Conservation (phyloP, 2,329 filamentous ascomycete species). For the Aspergillus sp. region DNA sequence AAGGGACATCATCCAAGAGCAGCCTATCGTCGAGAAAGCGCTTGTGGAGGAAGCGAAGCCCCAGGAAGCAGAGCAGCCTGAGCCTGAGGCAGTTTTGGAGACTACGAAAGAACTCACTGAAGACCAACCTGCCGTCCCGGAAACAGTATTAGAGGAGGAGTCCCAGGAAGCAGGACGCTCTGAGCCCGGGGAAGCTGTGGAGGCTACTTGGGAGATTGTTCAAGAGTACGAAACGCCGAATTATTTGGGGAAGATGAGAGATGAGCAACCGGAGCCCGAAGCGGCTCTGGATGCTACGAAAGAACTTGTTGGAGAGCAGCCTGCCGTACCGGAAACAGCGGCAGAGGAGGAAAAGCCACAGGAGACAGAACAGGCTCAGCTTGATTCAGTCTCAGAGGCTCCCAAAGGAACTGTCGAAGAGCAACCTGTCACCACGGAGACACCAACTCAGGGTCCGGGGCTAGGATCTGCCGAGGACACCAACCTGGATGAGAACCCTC, state of each 20-base stretch:
- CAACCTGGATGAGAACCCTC: conserved; percentile 7
- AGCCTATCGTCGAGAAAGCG: too few relatives aligned
- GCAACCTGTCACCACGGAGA: background rate
- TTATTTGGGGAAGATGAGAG: background rate
- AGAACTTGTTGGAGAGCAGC: background rate
- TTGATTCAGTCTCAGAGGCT: background rate
- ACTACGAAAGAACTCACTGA: background rate
- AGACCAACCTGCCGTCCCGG: background rate
- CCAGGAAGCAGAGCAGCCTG: too few relatives aligned
- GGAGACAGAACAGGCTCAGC: background rate
- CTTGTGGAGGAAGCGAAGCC: too few relatives aligned
- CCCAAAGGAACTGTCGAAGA: background rate
- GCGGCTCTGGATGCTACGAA: background rate
- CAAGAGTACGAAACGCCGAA: background rate
- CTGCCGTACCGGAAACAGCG: background rate
- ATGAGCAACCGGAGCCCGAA: background rate
- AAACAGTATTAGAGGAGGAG: background rate
- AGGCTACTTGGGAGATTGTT: background rate
- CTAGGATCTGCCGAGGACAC: background rate
- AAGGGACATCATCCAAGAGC: too few relatives aligned
- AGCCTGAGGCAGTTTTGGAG: background rate
- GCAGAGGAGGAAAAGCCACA: background rate
- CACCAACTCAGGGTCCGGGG: background rate
- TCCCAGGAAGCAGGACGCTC: background rate
- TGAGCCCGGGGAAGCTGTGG: background rate